Conservation (phyloP, 176 grass and related monocot genomes). For the Hordeum vulgare region MorexV3_pseudomolecules_assembly NC_058519.1:102964253-102964752, state of each 20-base stretch:
- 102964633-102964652: background rate
- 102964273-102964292: slow-evolving; percentile 64
- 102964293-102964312: slow-evolving; percentile 85
- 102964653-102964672: background rate
- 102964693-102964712: slow-evolving; percentile 80
- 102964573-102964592: background rate
- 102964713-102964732: slow-evolving; percentile 94
- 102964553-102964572: slow-evolving; percentile 86
- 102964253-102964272: slow-evolving; percentile 71
- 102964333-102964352: background rate
- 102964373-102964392: background rate
- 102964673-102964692: slow-evolving; percentile 65
- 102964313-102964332: slow-evolving; percentile 71
- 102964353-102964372: background rate
- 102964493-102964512: slow-evolving; percentile 73
- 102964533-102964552: slow-evolving; percentile 71
- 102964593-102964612: background rate
- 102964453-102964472: slow-evolving; percentile 63
- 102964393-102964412: too few species aligned
- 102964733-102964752: slow-evolving; percentile 97
- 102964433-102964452: slow-evolving; percentile 45
- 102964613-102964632: background rate
- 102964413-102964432: slow-evolving; percentile 19
- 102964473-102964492: slow-evolving; percentile 63
- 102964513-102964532: slow-evolving; percentile 65